A percentile compares a stretch with the other conserved stretches of the same genome.
Conservation (phyloP, 2,329 filamentous ascomycete species). For the Colletotrichum gigasporum region DNA sequence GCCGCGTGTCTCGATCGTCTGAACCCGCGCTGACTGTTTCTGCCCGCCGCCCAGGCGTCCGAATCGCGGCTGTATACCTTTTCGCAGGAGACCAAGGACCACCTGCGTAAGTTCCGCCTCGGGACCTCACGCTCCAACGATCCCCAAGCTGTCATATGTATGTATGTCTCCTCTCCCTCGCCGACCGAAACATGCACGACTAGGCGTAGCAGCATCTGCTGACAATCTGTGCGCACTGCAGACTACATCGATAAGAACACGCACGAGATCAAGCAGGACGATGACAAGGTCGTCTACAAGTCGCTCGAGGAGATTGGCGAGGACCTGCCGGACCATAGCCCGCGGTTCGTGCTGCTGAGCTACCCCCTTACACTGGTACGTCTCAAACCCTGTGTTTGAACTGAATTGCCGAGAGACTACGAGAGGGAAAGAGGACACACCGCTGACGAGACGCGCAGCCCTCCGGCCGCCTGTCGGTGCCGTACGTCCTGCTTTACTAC, state of each 20-base stretch:
- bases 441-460: conserved; percentile 58
- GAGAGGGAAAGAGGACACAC: background rate
- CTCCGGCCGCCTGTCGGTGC: conserved; percentile 85
- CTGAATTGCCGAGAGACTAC: background rate
- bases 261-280: conserved; percentile 87
- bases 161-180: conserved; percentile 50
- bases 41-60: conserved; percentile 61
- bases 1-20: background rate
- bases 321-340: conserved; percentile 91
- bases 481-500: conserved; percentile 95
- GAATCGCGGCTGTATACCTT: conserved; percentile 93
- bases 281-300: conserved; percentile 80
- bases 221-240: conserved; percentile 48
- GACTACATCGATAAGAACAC: conserved; percentile 91
- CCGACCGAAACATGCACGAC: background rate
- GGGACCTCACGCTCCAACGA: conserved; percentile 87
- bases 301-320: conserved; percentile 84
- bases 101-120: conserved; percentile 93
- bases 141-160: conserved; percentile 95
- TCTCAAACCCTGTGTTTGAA: conserved; percentile 1
- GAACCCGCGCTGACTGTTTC: conserved; percentile 13
- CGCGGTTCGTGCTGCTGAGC: conserved; percentile 88
- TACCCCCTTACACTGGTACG: conserved; percentile 88
- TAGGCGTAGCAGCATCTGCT: background rate
- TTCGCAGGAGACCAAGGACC: conserved; percentile 87